Conservation (phyloP, 495 filamentous ascomycete genomes). For the Penicillium diatomitis region DNA sequence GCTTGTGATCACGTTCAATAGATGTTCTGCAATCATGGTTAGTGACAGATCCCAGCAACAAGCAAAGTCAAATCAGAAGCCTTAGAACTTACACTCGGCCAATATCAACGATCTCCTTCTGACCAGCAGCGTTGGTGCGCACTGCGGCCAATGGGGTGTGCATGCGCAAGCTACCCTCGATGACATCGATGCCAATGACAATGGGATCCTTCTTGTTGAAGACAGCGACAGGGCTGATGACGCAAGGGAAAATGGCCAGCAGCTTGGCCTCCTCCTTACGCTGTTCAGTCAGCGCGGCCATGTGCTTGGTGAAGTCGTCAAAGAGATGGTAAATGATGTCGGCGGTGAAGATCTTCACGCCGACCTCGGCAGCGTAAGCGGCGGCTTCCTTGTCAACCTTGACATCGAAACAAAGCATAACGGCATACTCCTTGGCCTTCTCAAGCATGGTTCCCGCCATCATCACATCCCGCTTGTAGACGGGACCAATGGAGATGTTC, state of each 20-base stretch:
- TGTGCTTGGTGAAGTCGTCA: conserved; percentile 91
- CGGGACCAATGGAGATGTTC: conserved; percentile 94
- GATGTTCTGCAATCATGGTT: conserved; percentile 50
- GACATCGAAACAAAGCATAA: conserved; percentile 99
- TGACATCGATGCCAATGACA: conserved; percentile 89
- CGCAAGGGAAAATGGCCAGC: conserved; percentile 92
- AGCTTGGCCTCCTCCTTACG: conserved; percentile 95
- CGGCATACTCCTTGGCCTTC: conserved; percentile 88
- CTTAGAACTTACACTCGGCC: conserved; percentile 82
- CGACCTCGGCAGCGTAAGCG: conserved; percentile 83
- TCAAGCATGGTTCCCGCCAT: conserved; percentile 94
- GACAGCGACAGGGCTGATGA: conserved; percentile 77
- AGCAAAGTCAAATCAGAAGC: not conserved
- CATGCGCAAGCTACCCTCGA: conserved; percentile 76
- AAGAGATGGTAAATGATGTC: conserved; percentile 99
- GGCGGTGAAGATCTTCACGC: conserved; percentile 96
- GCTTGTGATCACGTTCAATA: conserved; percentile 97
- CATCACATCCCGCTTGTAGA: conserved; percentile 98
- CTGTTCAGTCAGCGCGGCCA: conserved; percentile 73
- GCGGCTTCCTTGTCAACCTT: conserved; percentile 97
- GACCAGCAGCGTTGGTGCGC: conserved; percentile 63
- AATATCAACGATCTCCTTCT: conserved; percentile 72
- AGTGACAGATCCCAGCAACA: not conserved
- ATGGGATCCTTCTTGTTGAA: conserved; percentile 99
- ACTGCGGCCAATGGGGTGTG: conserved; percentile 84